Conservation (phyloP, 179 eudicot genomes). For the Camellia oleifera region DNA sequence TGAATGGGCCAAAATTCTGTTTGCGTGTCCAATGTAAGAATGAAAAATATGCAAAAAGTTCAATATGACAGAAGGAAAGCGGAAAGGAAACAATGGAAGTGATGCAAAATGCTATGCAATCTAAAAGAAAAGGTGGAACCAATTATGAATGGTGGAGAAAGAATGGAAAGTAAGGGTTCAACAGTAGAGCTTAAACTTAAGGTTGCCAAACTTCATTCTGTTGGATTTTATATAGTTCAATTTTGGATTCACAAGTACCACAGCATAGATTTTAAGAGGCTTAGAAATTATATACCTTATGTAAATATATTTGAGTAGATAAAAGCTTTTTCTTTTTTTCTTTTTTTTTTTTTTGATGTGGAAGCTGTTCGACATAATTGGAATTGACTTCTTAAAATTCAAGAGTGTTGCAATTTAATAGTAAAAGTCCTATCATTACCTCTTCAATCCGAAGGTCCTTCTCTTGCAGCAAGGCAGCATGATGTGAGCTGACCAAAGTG, state of each 20-base stretch:
- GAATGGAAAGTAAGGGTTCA: neutral
- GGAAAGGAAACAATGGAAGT: neutral
- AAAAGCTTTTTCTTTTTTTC: neutral
- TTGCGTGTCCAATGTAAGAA: slow-evolving; percentile 4
- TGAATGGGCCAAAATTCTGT: neutral
- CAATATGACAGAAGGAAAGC: neutral
- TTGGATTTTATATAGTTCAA: neutral
- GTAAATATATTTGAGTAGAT: neutral
- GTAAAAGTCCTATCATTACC: slow-evolving; percentile 38
- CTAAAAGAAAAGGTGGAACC: neutral
- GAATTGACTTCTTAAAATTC: neutral
- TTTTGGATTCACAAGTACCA: neutral
- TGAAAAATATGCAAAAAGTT: neutral
- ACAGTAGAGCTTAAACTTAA: neutral
- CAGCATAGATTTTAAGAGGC: neutral
- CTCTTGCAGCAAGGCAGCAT: slow-evolving; percentile 48
- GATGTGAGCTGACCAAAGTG: slow-evolving; percentile 39
- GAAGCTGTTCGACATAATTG: neutral
- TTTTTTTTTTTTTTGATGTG: neutral
- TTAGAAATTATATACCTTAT: neutral
- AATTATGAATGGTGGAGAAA: neutral
- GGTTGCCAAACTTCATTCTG: neutral
- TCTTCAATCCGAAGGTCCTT: slow-evolving; percentile 80
- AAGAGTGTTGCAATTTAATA: neutral
- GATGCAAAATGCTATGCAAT: neutral